Evolutionary conservation across 2,329 filamentous ascomycete species (phyloP), one percentile per base, ranked within the genome.

Genomic region (Grosmannia huntii): DNA sequence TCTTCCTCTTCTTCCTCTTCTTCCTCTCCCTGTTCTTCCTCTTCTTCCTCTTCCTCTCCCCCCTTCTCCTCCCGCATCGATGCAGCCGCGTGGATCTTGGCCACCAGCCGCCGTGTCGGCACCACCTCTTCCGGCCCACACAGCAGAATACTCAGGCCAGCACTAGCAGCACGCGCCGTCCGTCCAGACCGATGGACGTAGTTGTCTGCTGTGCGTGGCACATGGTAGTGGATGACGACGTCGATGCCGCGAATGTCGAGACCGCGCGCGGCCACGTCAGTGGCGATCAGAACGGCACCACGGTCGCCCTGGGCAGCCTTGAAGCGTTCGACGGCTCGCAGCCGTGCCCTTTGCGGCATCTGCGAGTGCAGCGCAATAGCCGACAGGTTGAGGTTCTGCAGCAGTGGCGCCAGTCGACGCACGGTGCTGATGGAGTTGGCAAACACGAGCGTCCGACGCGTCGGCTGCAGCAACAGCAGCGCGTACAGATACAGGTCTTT

Each of bases 401-500:
- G 80, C 67, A 96, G 82, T 0, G 92, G 89, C 0, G 86, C 84
- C 14, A 99, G 76, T 44, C 94, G 89, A 51, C 90, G 86, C 56
- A 96, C 92, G 3, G 92, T 87, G 56, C 88, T 89, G 70, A 99
- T 96, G 51, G 91, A 96, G 73, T 99, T 99, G 31, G 91, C 90
- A 70, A 99, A 99, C 53, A 99, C 84, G 3, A 99, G 77, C 0
- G 89, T 90, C 36, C 91, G 87, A 44, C 85, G 81, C 53, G 85
- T 85, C 1, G 89, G 85, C 68, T 96, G 87, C 59, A 95, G 83
- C 2, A 96, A 79, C 0, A 97, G 78, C 10, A 96, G 77, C 0
- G 90, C 81, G 72, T 99, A 99, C 48, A 97, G 84, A 64, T 92
- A 97, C 11, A 99, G 82, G 70, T 99, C 94, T 81, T 99, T 99